These are phyloP conservation scores for Stylonectria norvegica DNA, from an alignment of 2,329 filamentous ascomycete genomes.

Conservation along the genomic window DNA sequence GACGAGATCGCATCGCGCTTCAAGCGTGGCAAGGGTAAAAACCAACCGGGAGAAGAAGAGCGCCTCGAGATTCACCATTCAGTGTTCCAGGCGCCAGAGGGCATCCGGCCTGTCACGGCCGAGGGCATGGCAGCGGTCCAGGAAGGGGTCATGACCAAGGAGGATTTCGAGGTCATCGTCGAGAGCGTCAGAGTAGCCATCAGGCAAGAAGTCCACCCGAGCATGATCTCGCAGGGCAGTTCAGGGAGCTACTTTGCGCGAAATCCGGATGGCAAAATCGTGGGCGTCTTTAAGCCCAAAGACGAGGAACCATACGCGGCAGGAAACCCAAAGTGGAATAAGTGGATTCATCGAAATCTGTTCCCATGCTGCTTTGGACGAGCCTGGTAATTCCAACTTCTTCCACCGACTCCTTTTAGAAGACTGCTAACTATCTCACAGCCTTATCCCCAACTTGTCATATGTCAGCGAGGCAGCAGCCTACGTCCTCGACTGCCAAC, in stretches of 20 bases:
- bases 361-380: conserved; percentile 97
- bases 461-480: conserved; percentile 98
- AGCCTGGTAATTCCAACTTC: conserved; percentile 61
- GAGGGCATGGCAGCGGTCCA: conserved; percentile 65
- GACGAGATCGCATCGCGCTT: conserved; percentile 98
- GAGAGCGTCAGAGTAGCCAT: conserved; percentile 90
- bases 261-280: conserved; percentile 86
- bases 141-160: conserved; percentile 67
- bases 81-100: conserved; percentile 91
- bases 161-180: conserved; percentile 82
- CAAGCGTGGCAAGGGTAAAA: conserved; percentile 77
- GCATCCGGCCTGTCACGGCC: conserved; percentile 73
- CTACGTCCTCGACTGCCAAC: conserved; percentile 86
- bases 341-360: conserved; percentile 97
- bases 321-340: conserved; percentile 98
- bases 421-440: conserved; percentile 28
- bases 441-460: conserved; percentile 91
- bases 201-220: conserved; percentile 84
- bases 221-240: conserved; percentile 94
- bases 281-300: conserved; percentile 98
- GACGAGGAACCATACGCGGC: conserved; percentile 98
- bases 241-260: conserved; percentile 97
- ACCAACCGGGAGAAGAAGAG: conserved; percentile 71
- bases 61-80: conserved; percentile 94
- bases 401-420: background rate